Conservation (phyloP, 345 rosid species). For the Syzygium oleosum region DNA sequence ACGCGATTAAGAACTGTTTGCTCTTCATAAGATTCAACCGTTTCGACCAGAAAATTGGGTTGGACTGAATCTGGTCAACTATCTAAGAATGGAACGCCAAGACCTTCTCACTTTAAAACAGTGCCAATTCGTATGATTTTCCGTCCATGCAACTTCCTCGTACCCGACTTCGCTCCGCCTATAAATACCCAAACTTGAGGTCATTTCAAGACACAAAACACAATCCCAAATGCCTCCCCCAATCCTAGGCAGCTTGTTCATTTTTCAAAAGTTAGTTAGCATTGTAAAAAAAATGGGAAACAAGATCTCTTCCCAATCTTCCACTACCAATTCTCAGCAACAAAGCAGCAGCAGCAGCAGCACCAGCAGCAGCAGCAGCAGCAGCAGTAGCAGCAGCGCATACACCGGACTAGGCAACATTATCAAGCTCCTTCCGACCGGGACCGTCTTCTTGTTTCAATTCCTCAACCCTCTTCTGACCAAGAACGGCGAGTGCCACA, state of each 20-base stretch:
- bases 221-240: background rate
- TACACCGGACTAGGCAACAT: slow-evolving; percentile 57
- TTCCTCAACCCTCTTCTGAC: slow-evolving; percentile 71
- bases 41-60: background rate
- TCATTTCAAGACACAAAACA: background rate
- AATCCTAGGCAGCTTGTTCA: background rate
- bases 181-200: background rate
- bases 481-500: slow-evolving; percentile 56
- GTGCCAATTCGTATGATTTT: background rate
- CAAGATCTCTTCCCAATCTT: background rate
- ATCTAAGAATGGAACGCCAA: background rate
- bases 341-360: slow-evolving; percentile 13
- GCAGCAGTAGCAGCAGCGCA: slow-evolving; percentile 9
- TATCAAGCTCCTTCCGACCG: slow-evolving; percentile 76
- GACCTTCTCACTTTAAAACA: background rate
- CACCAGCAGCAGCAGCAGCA: background rate
- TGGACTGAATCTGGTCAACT: background rate
- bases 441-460: slow-evolving; percentile 68
- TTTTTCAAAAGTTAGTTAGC: background rate
- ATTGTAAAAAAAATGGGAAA: background rate
- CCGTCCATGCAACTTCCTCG: slow-evolving; percentile 14
- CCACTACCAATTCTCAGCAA: background rate
- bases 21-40: background rate
- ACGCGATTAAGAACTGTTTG: background rate
- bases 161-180: background rate